Evolutionary conservation across 495 filamentous ascomycete genomes (phyloP).

Genomic region (Rostrohypoxylon terebratum): DNA sequence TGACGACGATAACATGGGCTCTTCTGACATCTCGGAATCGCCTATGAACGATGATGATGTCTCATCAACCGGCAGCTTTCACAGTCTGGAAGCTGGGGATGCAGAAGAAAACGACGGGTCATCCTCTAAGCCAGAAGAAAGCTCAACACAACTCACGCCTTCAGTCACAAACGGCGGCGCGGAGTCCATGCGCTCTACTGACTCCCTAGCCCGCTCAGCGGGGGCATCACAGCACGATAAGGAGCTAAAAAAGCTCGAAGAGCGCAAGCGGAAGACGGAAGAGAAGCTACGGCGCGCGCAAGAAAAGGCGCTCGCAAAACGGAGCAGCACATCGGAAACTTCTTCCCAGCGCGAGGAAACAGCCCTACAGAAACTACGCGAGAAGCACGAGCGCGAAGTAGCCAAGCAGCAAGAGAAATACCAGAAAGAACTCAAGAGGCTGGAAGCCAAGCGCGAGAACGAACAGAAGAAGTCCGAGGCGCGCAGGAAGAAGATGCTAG

Average conservation of each 20-base stretch:
- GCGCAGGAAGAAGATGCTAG: constrained; percentile 61
- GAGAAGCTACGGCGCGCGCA: constrained; percentile 71
- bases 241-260: constrained; percentile 79
- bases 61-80: constrained; percentile 60
- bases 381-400: constrained; percentile 70
- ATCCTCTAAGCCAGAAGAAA: constrained; percentile 37
- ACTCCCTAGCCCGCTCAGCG: constrained; percentile 46
- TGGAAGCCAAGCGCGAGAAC: constrained; percentile 70
- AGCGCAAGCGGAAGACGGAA: constrained; percentile 75
- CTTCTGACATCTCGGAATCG: constrained; percentile 21
- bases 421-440: constrained; percentile 68
- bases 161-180: constrained; percentile 47
- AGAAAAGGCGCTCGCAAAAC: constrained; percentile 58
- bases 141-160: constrained; percentile 43
- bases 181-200: constrained; percentile 48
- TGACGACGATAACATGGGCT: constrained; percentile 51
- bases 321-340: constrained; percentile 46
- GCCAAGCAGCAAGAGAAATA: constrained; percentile 74
- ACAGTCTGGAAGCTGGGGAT: constrained; percentile 43
- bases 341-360: constrained; percentile 57
- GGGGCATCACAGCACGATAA: constrained; percentile 68
- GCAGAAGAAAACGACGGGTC: constrained; percentile 45
- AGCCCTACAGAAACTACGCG: constrained; percentile 63
- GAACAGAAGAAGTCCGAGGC: constrained; percentile 72
- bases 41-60: constrained; percentile 35